phyloP scores from a whole-genome alignment of 495 filamentous ascomycete genomes.

The Tetracladium setigerum region DNA sequence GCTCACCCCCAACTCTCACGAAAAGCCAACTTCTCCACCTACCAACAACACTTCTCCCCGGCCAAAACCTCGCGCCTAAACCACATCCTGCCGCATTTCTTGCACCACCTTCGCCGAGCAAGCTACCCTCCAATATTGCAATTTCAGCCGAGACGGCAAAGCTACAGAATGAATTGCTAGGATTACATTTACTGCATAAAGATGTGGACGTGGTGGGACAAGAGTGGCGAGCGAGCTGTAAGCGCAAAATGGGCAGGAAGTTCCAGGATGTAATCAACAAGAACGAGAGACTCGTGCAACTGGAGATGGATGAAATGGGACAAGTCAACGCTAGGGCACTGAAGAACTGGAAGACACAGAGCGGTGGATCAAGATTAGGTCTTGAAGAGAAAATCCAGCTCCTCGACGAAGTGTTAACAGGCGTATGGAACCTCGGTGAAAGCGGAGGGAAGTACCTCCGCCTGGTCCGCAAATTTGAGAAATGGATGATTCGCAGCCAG shows the following conservation, averaged over 20 bases:
- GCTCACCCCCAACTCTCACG: slow-evolving; percentile 28
- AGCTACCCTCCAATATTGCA: slow-evolving; percentile 43
- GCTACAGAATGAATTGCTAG: slow-evolving; percentile 65
- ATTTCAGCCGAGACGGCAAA: slow-evolving; percentile 52
- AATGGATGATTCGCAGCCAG: slow-evolving; percentile 37
- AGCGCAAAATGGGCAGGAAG: slow-evolving; percentile 27
- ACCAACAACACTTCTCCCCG: slow-evolving; percentile 64
- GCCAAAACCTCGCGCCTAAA: slow-evolving; percentile 50
- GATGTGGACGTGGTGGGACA: slow-evolving; percentile 24
- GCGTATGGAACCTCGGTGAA: slow-evolving; percentile 42
- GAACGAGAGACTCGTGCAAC: slow-evolving; percentile 23
- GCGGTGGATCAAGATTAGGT: slow-evolving; percentile 9
- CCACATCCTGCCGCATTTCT: slow-evolving; percentile 46
- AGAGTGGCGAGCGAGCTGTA: slow-evolving; percentile 42
- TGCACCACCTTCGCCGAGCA: slow-evolving; percentile 43
- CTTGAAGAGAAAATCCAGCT: slow-evolving; percentile 42
- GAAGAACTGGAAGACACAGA: slow-evolving; percentile 25
- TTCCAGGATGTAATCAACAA: slow-evolving; percentile 31
- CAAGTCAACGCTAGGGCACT: slow-evolving; percentile 31
- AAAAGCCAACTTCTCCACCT: slow-evolving; percentile 49
- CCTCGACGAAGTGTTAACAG: slow-evolving; percentile 41
- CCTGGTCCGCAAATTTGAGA: slow-evolving; percentile 40
- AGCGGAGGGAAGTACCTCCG: slow-evolving; percentile 39
- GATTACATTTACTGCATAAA: slow-evolving; percentile 62
- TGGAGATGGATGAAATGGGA: slow-evolving; percentile 28